Evolutionary conservation across 306 rosid genomes (phyloP).

Genomic region (Coriaria nepalensis): DNA sequence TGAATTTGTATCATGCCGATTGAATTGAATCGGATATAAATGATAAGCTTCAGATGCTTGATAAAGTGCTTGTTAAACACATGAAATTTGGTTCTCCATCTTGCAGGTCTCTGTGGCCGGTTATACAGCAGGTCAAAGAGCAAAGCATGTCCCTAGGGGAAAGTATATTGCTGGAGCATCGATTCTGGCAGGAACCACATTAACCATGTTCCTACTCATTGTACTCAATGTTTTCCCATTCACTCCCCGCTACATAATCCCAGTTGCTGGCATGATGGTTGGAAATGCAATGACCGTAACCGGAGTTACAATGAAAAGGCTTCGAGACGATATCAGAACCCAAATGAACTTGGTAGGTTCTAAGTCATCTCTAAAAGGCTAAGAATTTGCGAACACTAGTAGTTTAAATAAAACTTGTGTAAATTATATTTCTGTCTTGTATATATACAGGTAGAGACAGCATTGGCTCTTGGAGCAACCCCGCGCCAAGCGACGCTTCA

Average conservation of each 20-base stretch:
- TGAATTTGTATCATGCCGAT: too few relatives aligned
- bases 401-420: not conserved
- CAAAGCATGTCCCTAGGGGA: slow-evolving; percentile 79
- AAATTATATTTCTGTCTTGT: not conserved
- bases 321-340: slow-evolving; percentile 65
- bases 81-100: too few relatives aligned
- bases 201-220: slow-evolving; percentile 62
- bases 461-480: slow-evolving; percentile 89
- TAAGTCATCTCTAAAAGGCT: not conserved
- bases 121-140: slow-evolving; percentile 87
- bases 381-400: too few relatives aligned
- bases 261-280: slow-evolving; percentile 93
- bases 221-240: slow-evolving; percentile 66
- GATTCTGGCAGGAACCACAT: slow-evolving; percentile 60
- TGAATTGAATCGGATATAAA: too few relatives aligned
- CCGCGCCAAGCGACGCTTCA: slow-evolving; percentile 80
- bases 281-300: slow-evolving; percentile 95
- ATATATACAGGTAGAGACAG: slow-evolving; percentile 63
- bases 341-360: slow-evolving; percentile 54
- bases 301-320: slow-evolving; percentile 89
- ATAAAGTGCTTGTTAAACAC: too few relatives aligned
- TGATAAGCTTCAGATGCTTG: too few relatives aligned
- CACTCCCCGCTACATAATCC: slow-evolving; percentile 87
- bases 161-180: slow-evolving; percentile 71
- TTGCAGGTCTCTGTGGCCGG: slow-evolving; percentile 71